Conservation (phyloP, 371 early-diverging fungal genomes). For the Syncephalastrum racemosum region DNA sequence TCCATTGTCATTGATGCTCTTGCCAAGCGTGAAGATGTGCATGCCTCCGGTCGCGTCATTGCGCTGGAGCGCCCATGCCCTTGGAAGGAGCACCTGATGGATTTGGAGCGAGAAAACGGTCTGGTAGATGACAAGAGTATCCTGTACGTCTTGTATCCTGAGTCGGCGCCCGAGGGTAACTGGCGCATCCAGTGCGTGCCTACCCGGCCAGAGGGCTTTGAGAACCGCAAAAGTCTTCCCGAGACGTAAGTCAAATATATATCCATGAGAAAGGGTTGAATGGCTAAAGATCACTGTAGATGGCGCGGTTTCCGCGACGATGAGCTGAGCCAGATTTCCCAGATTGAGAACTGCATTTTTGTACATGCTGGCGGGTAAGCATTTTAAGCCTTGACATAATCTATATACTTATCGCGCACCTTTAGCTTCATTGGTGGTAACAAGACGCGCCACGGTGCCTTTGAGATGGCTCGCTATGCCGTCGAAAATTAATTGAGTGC, state of each 20-base stretch:
- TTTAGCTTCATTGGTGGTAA: conserved; percentile 74
- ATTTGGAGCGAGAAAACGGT: conserved; percentile 62
- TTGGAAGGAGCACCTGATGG: conserved; percentile 90
- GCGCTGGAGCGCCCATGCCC: conserved; percentile 83
- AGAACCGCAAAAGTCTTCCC: conserved; percentile 87
- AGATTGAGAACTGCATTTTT: conserved; percentile 87
- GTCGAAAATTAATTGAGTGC: conserved; percentile 34
- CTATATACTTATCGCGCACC: neutral
- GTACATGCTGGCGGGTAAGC: conserved; percentile 89
- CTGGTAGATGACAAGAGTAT: conserved; percentile 41
- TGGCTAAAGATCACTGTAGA: conserved; percentile 9
- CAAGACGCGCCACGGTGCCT: conserved; percentile 47
- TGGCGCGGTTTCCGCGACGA: conserved; percentile 97
- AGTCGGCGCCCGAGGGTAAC: conserved; percentile 49
- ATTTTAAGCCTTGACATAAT: neutral
- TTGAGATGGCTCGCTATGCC: conserved; percentile 50
- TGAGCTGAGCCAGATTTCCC: conserved; percentile 73
- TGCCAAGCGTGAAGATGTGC: conserved; percentile 56
- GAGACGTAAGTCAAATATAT: conserved; percentile 45
- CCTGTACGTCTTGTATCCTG: conserved; percentile 85
- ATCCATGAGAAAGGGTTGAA: neutral
- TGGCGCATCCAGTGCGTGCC: conserved; percentile 87
- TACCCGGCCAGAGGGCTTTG: conserved; percentile 76
- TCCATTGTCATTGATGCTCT: conserved; percentile 75
- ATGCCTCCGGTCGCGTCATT: conserved; percentile 79